Evolutionary conservation across 2,329 filamentous ascomycete genomes (phyloP).

Genomic region (Diaporthe capsici): DNA sequence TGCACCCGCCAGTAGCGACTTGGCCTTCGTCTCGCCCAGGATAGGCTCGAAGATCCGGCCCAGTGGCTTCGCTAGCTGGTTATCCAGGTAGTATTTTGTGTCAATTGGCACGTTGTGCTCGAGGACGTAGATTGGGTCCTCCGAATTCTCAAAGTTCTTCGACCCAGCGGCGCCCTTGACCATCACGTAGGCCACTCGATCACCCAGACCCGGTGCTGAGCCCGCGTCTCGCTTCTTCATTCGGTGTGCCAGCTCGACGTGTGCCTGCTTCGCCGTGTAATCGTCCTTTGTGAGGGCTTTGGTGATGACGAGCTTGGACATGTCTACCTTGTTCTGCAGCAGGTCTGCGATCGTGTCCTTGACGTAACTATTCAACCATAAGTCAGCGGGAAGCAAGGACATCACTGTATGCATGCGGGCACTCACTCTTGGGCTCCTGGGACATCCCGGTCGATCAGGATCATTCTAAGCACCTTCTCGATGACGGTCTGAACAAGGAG

Average conservation of each 20-base stretch:
- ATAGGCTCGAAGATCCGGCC: constrained; percentile 98
- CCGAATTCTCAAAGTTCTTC: constrained; percentile 97
- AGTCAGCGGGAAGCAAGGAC: constrained; percentile 44
- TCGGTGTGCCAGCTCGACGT: constrained; percentile 93
- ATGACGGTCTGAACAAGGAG: constrained; percentile 96
- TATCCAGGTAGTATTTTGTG: constrained; percentile 98
- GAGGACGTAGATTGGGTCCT: constrained; percentile 96
- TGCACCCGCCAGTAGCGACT: constrained; percentile 87
- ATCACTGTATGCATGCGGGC: no score
- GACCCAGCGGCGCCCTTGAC: constrained; percentile 89
- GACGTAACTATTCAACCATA: constrained; percentile 77
- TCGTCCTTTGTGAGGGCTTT: constrained; percentile 94
- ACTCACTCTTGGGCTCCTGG: constrained; percentile 93
- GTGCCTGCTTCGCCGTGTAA: constrained; percentile 93
- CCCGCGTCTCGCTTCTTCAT: constrained; percentile 98
- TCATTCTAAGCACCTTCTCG: constrained; percentile 95
- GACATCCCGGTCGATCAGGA: constrained; percentile 93
- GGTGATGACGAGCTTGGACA: constrained; percentile 99
- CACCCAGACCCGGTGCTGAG: constrained; percentile 91
- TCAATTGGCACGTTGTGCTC: constrained; percentile 99
- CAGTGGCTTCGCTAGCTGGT: constrained; percentile 95
- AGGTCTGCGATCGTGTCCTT: constrained; percentile 96
- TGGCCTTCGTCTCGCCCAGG: constrained; percentile 91
- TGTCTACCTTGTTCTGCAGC: constrained; percentile 97
- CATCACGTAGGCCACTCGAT: constrained; percentile 98